A percentile compares a stretch with the other conserved stretches of the same genome.
These are phyloP conservation scores for Saksenaea oblongispora DNA, from an alignment of 371 early-diverging fungal species.

Conservation along the genomic window DNA sequence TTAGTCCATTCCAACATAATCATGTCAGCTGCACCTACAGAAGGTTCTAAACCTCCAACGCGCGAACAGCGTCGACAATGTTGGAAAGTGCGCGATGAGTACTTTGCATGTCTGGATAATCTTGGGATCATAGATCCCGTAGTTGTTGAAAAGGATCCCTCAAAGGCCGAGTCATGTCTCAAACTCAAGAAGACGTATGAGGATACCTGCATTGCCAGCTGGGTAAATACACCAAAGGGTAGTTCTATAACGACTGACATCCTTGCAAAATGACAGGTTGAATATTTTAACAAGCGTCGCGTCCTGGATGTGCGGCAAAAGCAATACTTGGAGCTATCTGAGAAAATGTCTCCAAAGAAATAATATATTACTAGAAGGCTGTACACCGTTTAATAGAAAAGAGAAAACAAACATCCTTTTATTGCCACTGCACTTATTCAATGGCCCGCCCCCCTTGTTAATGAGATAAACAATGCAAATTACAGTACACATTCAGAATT, in stretches of 20 bases:
- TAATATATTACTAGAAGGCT: not conserved
- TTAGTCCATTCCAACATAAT: not conserved
- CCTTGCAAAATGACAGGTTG: conserved; percentile 27
- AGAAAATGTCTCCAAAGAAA: conserved; percentile 39
- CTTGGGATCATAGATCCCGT: conserved; percentile 51
- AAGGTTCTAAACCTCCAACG: conserved; percentile 46
- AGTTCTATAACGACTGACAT: not conserved
- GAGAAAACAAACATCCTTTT: not conserved
- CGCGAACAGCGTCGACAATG: conserved; percentile 59
- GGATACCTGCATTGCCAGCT: conserved; percentile 53
- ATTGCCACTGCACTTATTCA: not conserved
- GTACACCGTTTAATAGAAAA: not conserved
- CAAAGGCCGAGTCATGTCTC: conserved; percentile 40
- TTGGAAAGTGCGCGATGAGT: conserved; percentile 58
- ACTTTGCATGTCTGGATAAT: conserved; percentile 55
- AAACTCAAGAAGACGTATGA: conserved; percentile 47
- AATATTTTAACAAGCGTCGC: conserved; percentile 55
- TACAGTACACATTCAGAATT: too few relatives aligned
- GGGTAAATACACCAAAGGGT: conserved; percentile 29
- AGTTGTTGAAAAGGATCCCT: conserved; percentile 48
- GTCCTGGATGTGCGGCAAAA: conserved; percentile 49
- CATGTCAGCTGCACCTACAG: conserved; percentile 9
- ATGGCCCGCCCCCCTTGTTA: too few relatives aligned
- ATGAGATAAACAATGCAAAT: too few relatives aligned
- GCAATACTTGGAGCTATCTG: conserved; percentile 46